A percentile compares a stretch with the other conserved stretches of the same genome.
Evolutionary conservation across 179 eudicot genomes (phyloP).

Genomic region (Camellia oleifera): DNA sequence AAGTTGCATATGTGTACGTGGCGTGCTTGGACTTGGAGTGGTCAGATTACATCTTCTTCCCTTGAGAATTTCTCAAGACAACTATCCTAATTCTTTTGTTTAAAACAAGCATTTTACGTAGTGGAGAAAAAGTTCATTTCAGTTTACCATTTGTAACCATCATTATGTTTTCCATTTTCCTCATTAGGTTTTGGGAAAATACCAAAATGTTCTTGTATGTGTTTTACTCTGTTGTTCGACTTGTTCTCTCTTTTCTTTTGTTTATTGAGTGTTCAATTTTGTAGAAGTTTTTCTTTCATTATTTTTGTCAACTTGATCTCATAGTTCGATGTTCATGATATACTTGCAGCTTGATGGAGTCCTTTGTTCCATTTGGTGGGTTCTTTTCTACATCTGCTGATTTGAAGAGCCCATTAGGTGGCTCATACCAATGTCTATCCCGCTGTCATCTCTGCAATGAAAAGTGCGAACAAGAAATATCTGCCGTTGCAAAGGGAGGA

Average conservation of each 20-base stretch:
- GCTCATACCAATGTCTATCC: slow-evolving; percentile 32
- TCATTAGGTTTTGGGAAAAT: not conserved
- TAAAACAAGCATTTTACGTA: not conserved
- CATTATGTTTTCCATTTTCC: too few relatives aligned
- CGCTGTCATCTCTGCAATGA: slow-evolving; percentile 63
- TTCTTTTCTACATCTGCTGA: slow-evolving; percentile 69
- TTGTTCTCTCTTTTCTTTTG: not conserved
- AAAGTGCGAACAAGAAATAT: slow-evolving; percentile 56
- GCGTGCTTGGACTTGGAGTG: too few relatives aligned
- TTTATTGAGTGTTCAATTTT: not conserved
- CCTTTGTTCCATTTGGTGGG: slow-evolving; percentile 93
- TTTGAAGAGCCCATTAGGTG: slow-evolving; percentile 37
- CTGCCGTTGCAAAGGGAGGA: slow-evolving; percentile 28
- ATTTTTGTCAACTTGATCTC: slow-evolving; percentile 27
- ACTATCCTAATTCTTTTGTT: not conserved
- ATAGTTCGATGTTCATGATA: slow-evolving; percentile 42
- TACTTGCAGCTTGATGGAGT: slow-evolving; percentile 78
- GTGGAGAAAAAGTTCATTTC: not conserved
- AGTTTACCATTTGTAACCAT: too few relatives aligned
- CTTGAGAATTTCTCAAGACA: not conserved
- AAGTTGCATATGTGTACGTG: not conserved
- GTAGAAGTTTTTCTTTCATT: not conserved
- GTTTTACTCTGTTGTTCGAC: not conserved
- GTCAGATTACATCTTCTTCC: not conserved
- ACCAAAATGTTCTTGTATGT: not conserved